Base-by-base conservation (phyloP, 768 basidiomycete genomes). In the Lanmaoa pseudosensibilis region DNA sequence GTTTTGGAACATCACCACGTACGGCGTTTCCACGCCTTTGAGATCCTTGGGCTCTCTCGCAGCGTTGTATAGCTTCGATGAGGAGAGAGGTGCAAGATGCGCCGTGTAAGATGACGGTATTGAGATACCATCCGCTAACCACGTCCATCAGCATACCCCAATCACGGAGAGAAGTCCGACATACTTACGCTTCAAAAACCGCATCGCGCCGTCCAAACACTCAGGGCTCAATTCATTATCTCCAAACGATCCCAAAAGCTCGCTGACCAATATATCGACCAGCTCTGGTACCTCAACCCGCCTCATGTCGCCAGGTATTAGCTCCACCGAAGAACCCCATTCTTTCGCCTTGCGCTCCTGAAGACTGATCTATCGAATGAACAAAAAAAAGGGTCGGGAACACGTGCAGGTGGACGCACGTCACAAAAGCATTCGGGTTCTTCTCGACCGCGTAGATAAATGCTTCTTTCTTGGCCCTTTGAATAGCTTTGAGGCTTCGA, bases 161-260 rank as follows among this genome's bases (percentile, higher is more conserved):
- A 43, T 56, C 55, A 38, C 16, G n/a, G 21, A 44, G 45, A 37
- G 36, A 32, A 48, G 13, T n/a, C 41, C 36, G 41, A 50, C 40
- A 34, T 9, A 59, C 67, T 41, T 54, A 94, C 94, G 80, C 79
- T 97, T 96, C 68, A 99, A 77, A 69, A 94, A 95, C 46, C 96
- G 79, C 83, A 89, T 85, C 10, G 93, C 95, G 13, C 97, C 97
- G 69, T 99, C 97, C 36, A 99, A 77, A 73, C 97, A 99, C 72
- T 99, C 97, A 0, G 97, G 97, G 68, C 94, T 95, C 46, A 98
- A 83, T 71, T 99, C 97, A 57, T 99, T 99, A 73, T 99, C 97
- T 2, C 96, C 97, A 75, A 99, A 98, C 5, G 93, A 95, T 4
- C 97, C 97, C 64, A 99, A 74, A 21, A 99, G 82, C 72, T 99